Percentiles rank a stretch among this genome's conserved stretches.
These are phyloP conservation scores for Chytridium lagenaria DNA, from an alignment of 371 early-diverging fungal species.

Conservation along the genomic window DNA sequence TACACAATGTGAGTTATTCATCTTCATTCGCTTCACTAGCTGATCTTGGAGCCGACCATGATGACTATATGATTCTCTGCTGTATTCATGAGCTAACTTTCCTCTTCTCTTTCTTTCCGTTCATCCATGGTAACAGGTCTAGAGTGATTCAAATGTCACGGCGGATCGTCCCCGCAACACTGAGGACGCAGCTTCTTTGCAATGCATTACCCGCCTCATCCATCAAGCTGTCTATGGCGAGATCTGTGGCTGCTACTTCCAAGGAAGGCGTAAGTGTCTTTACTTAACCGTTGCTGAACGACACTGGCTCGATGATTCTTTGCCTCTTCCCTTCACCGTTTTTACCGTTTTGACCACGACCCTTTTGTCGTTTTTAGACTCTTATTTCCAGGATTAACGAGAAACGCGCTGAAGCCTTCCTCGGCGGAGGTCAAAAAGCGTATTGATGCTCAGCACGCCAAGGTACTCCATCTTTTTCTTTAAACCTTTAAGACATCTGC, in stretches of 20 bases:
- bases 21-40: no score
- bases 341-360: no score
- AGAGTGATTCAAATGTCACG: background rate
- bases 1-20: no score
- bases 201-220: slow-evolving; percentile 11
- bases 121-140: background rate
- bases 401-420: slow-evolving; percentile 75
- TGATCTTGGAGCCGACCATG: no score
- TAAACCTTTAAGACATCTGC: no score
- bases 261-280: slow-evolving; percentile 33
- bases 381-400: slow-evolving; percentile 62
- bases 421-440: slow-evolving; percentile 87
- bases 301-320: no score
- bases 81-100: no score
- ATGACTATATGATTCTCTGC: no score
- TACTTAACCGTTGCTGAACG: no score
- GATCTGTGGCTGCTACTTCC: slow-evolving; percentile 31
- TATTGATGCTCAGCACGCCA: slow-evolving; percentile 88
- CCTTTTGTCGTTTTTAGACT: slow-evolving; percentile 45
- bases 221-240: background rate
- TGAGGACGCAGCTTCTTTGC: background rate
- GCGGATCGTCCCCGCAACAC: background rate
- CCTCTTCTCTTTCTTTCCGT: no score
- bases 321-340: no score
- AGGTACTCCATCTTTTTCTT: slow-evolving; percentile 58